Conservation (phyloP, 83 land plant species). For the Thuja plicata region DNA sequence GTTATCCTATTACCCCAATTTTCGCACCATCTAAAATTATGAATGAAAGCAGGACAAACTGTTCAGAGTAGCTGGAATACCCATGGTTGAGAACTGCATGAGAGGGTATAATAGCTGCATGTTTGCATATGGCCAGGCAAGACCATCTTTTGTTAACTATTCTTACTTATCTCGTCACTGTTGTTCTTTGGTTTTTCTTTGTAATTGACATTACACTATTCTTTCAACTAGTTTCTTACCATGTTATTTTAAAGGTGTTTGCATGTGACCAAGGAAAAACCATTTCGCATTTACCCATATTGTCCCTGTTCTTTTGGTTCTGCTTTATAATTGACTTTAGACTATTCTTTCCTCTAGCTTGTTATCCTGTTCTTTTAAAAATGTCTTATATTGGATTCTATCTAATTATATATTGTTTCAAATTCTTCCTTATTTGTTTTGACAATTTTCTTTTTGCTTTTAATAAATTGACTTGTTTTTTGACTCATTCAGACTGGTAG, state of each 20-base stretch:
- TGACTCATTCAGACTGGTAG: conserved; percentile 74
- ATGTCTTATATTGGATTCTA: background rate
- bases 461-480: background rate
- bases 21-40: background rate
- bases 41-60: conserved; percentile 72
- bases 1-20: background rate
- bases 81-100: conserved; percentile 96
- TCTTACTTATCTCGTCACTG: background rate
- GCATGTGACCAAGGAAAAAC: no score
- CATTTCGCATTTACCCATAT: no score
- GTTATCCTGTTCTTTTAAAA: background rate
- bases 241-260: background rate
- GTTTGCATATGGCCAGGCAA: conserved; percentile 99
- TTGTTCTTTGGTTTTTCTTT: background rate
- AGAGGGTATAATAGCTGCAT: conserved; percentile 95
- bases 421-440: background rate
- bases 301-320: background rate
- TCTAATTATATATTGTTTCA: background rate
- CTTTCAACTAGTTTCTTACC: background rate
- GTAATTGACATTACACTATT: background rate
- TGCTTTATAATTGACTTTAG: background rate
- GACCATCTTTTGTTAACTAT: conserved; percentile 2
- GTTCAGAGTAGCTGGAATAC: conserved; percentile 91
- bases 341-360: background rate
- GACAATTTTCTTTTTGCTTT: background rate